Percentiles rank a stretch among this genome's conserved stretches.
Conservation (phyloP, 2,329 filamentous ascomycete species). For the Ambrosiella beaveri region DNA sequence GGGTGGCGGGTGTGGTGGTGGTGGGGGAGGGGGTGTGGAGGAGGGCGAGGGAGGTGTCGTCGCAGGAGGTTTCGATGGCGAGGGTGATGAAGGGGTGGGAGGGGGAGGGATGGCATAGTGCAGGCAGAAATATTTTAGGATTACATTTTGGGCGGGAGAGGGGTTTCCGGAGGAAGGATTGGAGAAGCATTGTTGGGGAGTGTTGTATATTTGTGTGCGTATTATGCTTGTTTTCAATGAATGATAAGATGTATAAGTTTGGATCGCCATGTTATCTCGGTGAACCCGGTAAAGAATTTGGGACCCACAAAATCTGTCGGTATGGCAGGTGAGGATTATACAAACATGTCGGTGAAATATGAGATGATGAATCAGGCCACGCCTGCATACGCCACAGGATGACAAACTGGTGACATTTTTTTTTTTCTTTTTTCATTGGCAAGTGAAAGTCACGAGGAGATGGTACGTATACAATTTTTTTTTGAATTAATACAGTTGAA, state of each 20-base stretch:
- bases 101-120: neutral
- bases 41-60: constrained; percentile 81
- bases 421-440: too few species aligned
- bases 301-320: too few species aligned
- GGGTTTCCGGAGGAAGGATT: neutral
- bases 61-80: constrained; percentile 73
- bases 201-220: too few species aligned
- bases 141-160: neutral
- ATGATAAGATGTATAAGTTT: too few species aligned
- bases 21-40: constrained; percentile 27
- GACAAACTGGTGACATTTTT: too few species aligned
- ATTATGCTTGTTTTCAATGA: too few species aligned
- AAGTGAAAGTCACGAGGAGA: too few species aligned
- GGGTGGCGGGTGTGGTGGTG: constrained; percentile 26
- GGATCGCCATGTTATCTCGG: too few species aligned
- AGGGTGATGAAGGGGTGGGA: constrained; percentile 34
- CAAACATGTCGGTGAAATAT: neutral
- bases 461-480: too few species aligned
- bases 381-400: neutral
- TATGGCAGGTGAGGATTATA: neutral
- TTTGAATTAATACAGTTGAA: too few species aligned
- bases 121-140: neutral
- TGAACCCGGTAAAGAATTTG: too few species aligned
- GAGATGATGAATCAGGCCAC: neutral
- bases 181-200: neutral